phyloP scores from a whole-genome alignment of 78 protist genomes.

The Protostelium mycophagum region DNA sequence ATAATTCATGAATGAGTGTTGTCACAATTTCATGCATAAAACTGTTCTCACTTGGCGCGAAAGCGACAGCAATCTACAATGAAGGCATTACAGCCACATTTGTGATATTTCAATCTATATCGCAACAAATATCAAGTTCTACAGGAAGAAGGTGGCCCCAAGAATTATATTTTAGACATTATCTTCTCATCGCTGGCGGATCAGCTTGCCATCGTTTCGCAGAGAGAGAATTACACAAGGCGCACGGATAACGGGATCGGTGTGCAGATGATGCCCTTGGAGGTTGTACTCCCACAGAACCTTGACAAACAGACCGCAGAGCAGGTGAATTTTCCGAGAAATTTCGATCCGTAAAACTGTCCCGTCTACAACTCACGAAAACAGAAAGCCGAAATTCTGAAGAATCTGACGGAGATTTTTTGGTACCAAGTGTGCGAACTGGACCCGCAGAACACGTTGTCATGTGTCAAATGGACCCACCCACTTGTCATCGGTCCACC shows the following conservation, averaged over 20 bases:
- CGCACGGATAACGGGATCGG: neutral
- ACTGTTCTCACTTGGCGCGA: no score
- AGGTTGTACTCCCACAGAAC: neutral
- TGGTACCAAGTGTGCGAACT: neutral
- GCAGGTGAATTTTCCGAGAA: no score
- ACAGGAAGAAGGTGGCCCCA: neutral
- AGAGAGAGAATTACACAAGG: neutral
- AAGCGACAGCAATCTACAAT: no score
- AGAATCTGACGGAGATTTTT: neutral
- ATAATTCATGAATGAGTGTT: no score
- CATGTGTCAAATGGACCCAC: neutral
- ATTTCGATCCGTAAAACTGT: no score
- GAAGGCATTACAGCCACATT: no score
- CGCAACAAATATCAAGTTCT: no score
- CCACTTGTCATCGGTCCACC: neutral
- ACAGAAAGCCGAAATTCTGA: neutral
- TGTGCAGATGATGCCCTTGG: neutral
- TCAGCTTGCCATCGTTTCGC: neutral
- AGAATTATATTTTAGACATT: neutral
- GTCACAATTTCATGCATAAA: no score
- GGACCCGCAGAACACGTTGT: neutral
- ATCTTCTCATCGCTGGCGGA: neutral
- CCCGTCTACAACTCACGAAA: no score
- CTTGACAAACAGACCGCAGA: neutral
- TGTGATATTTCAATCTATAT: no score